phyloP scores from a whole-genome alignment of 805 yeast species.

The Tetrapisispora iriomotensis region DNA sequence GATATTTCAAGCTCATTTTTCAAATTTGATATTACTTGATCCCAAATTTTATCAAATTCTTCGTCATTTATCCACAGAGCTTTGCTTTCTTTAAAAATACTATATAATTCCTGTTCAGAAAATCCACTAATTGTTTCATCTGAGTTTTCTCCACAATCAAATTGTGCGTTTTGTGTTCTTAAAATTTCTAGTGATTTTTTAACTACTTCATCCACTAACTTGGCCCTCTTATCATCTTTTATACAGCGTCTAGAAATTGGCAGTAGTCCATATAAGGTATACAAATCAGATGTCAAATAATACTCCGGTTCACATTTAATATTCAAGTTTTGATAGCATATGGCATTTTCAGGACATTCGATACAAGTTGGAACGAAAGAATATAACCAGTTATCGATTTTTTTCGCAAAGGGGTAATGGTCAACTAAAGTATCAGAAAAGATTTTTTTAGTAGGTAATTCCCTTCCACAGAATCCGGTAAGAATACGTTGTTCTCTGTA shows the following conservation, averaged over 20 bases:
- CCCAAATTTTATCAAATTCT: constrained; percentile 65
- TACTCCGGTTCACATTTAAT: constrained; percentile 64
- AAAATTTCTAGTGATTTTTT: constrained; percentile 57
- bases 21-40: constrained; percentile 48
- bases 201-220: constrained; percentile 54
- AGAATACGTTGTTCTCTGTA: constrained; percentile 52
- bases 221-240: constrained; percentile 63
- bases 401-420: neutral
- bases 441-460: constrained; percentile 25
- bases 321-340: constrained; percentile 52
- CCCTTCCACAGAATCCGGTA: constrained; percentile 70
- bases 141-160: constrained; percentile 45
- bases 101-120: constrained; percentile 39
- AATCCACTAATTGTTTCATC: constrained; percentile 44
- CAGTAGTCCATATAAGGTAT: constrained; percentile 39
- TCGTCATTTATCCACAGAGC: constrained; percentile 34
- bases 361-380: constrained; percentile 52
- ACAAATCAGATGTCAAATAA: constrained; percentile 34
- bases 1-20: constrained; percentile 58
- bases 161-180: constrained; percentile 57
- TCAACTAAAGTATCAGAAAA: neutral
- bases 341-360: constrained; percentile 73
- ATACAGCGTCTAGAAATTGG: constrained; percentile 60
- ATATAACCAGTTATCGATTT: constrained; percentile 39
- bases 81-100: constrained; percentile 35